These are phyloP conservation scores for Pestalotiopsis sp. DNA, from an alignment of 2,329 filamentous ascomycete genomes.

Conservation along the genomic window DNA sequence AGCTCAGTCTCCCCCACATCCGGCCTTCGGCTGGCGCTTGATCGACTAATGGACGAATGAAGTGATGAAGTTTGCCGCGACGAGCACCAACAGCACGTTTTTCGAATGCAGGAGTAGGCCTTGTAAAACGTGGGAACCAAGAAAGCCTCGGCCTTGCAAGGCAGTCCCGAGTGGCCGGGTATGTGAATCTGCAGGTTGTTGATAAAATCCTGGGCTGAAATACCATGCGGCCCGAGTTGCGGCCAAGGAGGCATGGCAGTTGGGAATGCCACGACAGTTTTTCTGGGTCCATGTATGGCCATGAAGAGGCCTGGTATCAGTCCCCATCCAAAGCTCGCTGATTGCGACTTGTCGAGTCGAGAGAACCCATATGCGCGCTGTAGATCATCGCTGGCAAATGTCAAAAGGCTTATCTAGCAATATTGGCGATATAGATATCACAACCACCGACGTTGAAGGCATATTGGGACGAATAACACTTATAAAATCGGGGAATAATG, in stretches of 20 bases:
- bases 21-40: constrained; percentile 1
- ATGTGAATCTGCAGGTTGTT: neutral
- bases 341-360: no score
- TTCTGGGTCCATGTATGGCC: no score
- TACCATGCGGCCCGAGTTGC: neutral
- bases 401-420: no score
- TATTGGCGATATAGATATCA: no score
- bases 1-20: neutral
- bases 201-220: neutral
- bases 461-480: no score
- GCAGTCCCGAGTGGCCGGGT: neutral
- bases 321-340: no score
- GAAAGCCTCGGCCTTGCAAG: neutral
- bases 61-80: constrained; percentile 5
- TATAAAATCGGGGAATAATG: no score
- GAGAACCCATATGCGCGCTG: no score
- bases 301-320: neutral
- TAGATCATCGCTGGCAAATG: no score
- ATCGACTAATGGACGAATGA: constrained; percentile 9
- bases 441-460: no score
- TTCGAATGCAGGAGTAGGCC: constrained; percentile 1
- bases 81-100: constrained; percentile 2
- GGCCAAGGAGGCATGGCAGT: constrained; percentile 1
- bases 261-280: neutral
- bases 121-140: neutral